Evolutionary conservation across 208 protist species (phyloP).

Genomic region (Blastocrithidia nonstop): DNA sequence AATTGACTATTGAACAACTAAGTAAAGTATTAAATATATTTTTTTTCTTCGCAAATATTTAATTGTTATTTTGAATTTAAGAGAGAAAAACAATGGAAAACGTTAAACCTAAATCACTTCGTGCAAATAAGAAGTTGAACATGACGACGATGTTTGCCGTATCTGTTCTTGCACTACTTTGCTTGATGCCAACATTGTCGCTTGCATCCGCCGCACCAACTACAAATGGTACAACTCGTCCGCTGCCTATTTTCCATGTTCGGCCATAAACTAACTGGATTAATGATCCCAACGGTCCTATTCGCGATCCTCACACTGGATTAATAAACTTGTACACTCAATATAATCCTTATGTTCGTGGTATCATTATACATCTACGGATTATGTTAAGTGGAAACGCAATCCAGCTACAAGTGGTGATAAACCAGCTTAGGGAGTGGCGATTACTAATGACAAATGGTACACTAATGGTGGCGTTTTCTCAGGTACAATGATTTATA

Average conservation of each 20-base stretch:
- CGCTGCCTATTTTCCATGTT: constrained; percentile 39
- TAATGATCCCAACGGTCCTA: constrained; percentile 45
- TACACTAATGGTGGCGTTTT: constrained; percentile 32
- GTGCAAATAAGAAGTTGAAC: neutral
- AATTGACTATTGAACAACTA: too few species aligned
- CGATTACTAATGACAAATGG: constrained; percentile 17
- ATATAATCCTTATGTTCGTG: constrained; percentile 43
- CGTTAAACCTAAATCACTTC: too few species aligned
- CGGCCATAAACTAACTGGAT: constrained; percentile 32
- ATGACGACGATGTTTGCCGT: neutral
- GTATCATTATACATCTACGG: constrained; percentile 39
- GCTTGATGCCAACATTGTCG: neutral
- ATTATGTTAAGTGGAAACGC: constrained; percentile 40
- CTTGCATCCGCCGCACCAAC: constrained; percentile 61
- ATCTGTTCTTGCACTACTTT: neutral
- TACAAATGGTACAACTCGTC: constrained; percentile 43
- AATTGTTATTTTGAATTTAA: too few species aligned
- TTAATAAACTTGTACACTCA: constrained; percentile 45
- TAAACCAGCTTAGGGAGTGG: constrained; percentile 8
- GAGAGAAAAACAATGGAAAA: too few species aligned
- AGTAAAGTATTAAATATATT: too few species aligned
- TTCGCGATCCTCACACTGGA: constrained; percentile 35
- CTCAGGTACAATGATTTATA: constrained; percentile 32
- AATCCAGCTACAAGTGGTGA: too few species aligned
- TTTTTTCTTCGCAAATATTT: too few species aligned